Evolutionary conservation across 2,329 filamentous ascomycete genomes (phyloP).

Genomic region (Thelonectria discophora): DNA sequence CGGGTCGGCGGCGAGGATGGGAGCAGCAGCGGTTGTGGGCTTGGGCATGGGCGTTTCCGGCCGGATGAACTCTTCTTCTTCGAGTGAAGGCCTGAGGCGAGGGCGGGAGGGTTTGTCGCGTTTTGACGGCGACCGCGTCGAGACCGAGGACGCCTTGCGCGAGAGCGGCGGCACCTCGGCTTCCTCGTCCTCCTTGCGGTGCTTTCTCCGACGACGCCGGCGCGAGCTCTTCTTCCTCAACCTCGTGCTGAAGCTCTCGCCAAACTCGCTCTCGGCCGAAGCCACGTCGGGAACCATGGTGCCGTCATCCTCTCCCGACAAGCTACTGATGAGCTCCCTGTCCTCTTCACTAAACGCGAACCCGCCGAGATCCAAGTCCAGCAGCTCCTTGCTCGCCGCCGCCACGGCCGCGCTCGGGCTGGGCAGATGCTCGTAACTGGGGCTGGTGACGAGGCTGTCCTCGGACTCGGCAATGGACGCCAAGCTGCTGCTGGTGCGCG

Average conservation of each 20-base stretch:
- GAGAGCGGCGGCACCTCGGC: slow-evolving; percentile 31
- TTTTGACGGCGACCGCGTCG: slow-evolving; percentile 35
- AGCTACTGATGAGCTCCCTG: slow-evolving; percentile 42
- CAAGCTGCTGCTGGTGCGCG: slow-evolving; percentile 43
- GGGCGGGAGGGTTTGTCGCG: slow-evolving; percentile 40
- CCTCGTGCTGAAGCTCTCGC: slow-evolving; percentile 55
- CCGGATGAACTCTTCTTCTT: slow-evolving; percentile 39
- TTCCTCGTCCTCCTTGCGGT: slow-evolving; percentile 44
- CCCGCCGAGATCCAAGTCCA: slow-evolving; percentile 51
- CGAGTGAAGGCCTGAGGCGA: slow-evolving; percentile 36
- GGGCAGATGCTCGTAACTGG: slow-evolving; percentile 51
- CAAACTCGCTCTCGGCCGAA: slow-evolving; percentile 32
- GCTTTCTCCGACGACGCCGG: slow-evolving; percentile 51
- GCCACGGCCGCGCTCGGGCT: slow-evolving; percentile 63
- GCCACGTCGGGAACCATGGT: slow-evolving; percentile 15
- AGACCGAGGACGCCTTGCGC: slow-evolving; percentile 28
- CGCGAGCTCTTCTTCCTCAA: slow-evolving; percentile 56
- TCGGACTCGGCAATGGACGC: slow-evolving; percentile 42
- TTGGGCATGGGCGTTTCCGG: slow-evolving; percentile 39
- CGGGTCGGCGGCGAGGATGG: slow-evolving; percentile 58
- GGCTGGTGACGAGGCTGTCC: slow-evolving; percentile 47
- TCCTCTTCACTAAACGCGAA: slow-evolving; percentile 50
- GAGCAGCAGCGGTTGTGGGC: slow-evolving; percentile 53
- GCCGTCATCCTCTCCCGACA: slow-evolving; percentile 32
- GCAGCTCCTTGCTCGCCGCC: slow-evolving; percentile 61